Conservation (phyloP, 108 stramenopile genomes). For the Aureococcus anophagefferens region DNA sequence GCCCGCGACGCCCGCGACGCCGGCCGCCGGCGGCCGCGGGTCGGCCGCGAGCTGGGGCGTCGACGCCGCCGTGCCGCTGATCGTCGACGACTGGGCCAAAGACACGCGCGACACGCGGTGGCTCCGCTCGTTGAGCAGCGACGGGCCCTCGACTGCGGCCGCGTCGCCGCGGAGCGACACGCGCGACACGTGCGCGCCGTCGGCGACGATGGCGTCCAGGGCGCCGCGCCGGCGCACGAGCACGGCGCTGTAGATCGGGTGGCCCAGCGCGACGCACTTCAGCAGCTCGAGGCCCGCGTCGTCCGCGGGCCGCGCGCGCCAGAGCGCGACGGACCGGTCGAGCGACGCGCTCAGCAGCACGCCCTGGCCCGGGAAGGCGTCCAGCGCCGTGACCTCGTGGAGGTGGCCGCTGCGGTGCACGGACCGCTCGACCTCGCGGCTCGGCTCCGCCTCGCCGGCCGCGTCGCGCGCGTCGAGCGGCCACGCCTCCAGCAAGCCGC, state of each 20-base stretch:
- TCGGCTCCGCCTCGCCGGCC: background rate
- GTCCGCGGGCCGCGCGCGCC: background rate
- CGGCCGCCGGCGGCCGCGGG: too few species aligned
- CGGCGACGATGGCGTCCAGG: background rate
- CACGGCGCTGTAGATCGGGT: background rate
- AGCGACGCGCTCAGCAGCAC: background rate
- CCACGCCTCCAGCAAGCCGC: background rate
- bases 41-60: too few species aligned
- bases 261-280: background rate
- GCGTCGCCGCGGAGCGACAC: background rate
- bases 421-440: background rate
- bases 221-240: background rate
- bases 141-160: too few species aligned
- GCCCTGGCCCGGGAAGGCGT: background rate
- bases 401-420: background rate
- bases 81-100: too few species aligned
- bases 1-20: too few species aligned
- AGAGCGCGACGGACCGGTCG: background rate
- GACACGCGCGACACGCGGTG: too few species aligned
- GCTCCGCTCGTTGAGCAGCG: too few species aligned
- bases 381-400: background rate
- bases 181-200: background rate
- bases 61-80: too few species aligned
- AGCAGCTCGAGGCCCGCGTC: background rate
- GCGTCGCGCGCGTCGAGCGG: background rate